Percentiles rank a stretch among this genome's conserved stretches.
phyloP scores from a whole-genome alignment of 331 rosid species.

The Pyrus hybrid region DNA sequence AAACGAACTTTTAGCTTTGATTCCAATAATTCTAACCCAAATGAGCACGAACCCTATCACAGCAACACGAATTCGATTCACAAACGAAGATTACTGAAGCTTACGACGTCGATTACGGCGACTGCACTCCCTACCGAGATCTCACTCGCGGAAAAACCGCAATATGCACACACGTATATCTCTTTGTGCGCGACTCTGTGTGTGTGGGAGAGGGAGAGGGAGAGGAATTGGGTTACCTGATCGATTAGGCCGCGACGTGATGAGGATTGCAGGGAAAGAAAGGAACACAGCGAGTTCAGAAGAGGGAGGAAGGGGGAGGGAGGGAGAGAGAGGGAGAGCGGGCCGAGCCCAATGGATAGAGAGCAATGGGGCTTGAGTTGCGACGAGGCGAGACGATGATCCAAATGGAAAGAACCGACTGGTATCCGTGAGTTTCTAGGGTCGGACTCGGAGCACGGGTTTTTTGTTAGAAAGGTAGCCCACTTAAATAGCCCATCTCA shows the following conservation, averaged over 20 bases:
- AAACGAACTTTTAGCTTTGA: background rate
- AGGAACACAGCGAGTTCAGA: background rate
- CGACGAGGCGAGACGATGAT: background rate
- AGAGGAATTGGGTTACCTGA: background rate
- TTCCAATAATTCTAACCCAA: background rate
- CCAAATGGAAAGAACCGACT: background rate
- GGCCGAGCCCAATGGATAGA: background rate
- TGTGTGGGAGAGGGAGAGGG: background rate
- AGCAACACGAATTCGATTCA: background rate
- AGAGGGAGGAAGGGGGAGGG: background rate
- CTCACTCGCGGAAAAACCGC: background rate
- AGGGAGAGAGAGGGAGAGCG: background rate
- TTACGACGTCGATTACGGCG: background rate
- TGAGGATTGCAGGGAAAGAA: background rate
- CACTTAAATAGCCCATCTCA: background rate
- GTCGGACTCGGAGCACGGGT: background rate
- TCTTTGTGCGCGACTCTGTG: background rate
- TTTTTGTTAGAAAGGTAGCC: background rate
- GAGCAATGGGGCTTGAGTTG: background rate
- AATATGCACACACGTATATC: background rate
- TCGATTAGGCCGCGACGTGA: background rate
- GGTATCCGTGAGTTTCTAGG: background rate
- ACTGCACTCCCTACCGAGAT: background rate
- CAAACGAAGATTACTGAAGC: background rate
- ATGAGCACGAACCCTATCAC: background rate